Evolutionary conservation across 768 basidiomycete genomes (phyloP).

Genomic region (Tephrocybe rancida): DNA sequence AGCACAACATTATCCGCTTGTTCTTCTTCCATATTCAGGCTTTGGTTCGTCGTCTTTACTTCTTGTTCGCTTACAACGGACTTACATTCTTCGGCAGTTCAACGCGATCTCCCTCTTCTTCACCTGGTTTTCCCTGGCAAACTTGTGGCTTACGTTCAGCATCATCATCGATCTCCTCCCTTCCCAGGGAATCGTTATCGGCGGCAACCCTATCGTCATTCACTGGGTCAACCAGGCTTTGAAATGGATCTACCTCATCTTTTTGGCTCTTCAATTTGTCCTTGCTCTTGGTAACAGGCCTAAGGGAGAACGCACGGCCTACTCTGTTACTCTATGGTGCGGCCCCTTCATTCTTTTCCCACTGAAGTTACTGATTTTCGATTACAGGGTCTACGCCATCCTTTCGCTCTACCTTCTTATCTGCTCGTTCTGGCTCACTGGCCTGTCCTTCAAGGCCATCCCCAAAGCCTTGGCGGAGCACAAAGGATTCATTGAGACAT

Average conservation of each 20-base stretch:
- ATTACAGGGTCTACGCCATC: conserved; percentile 77
- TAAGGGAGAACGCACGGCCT: conserved; percentile 81
- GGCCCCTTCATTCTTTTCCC: conserved; percentile 13
- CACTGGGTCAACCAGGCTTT: conserved; percentile 85
- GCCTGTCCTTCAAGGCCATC: conserved; percentile 70
- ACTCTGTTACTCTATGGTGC: conserved; percentile 76
- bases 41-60: conserved; percentile 53
- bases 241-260: conserved; percentile 89
- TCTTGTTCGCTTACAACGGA: neutral
- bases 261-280: conserved; percentile 67
- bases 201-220: conserved; percentile 72
- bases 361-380: neutral
- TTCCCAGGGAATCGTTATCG: conserved; percentile 53
- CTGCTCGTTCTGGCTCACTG: conserved; percentile 85
- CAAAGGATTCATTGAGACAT: conserved; percentile 56
- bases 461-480: conserved; percentile 47
- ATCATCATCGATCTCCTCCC: conserved; percentile 92
- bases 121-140: conserved; percentile 92
- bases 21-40: conserved; percentile 96
- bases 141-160: conserved; percentile 93
- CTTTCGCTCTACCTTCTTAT: conserved; percentile 82
- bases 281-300: conserved; percentile 78
- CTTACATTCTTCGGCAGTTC: conserved; percentile 51
- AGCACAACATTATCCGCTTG: conserved; percentile 88
- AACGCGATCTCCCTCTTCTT: conserved; percentile 84